phyloP scores from a whole-genome alignment of 805 yeast species.

The Blastobotrys attinorum region DNA sequence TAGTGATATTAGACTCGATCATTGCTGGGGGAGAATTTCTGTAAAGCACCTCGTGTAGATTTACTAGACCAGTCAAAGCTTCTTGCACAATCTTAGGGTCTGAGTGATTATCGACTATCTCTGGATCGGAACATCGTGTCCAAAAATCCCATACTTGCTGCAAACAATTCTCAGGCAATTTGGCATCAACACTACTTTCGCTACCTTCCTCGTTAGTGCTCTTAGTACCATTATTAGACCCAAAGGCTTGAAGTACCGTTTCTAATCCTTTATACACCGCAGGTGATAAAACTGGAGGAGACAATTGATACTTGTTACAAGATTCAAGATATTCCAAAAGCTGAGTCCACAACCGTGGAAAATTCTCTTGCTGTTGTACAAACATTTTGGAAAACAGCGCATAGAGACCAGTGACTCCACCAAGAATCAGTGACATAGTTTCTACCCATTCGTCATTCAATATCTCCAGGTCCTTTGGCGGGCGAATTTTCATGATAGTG shows the following conservation, averaged over 20 bases:
- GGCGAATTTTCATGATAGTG: constrained; percentile 23
- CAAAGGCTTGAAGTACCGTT: constrained; percentile 36
- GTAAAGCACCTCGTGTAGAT: constrained; percentile 45
- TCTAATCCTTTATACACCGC: constrained; percentile 48
- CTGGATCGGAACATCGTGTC: constrained; percentile 33
- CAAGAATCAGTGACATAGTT: constrained; percentile 50
- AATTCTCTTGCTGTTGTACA: constrained; percentile 23
- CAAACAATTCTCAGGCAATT: constrained; percentile 11
- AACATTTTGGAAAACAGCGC: constrained; percentile 39
- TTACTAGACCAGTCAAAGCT: constrained; percentile 47
- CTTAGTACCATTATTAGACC: no score
- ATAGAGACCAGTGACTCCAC: constrained; percentile 60
- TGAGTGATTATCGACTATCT: constrained; percentile 25
- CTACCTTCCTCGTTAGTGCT: no score
- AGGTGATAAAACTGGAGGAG: constrained; percentile 44
- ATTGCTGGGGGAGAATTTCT: no score
- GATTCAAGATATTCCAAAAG: constrained; percentile 47
- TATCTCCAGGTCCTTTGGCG: constrained; percentile 18
- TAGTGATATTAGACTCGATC: constrained; percentile 24
- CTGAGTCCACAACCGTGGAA: constrained; percentile 45
- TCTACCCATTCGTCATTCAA: constrained; percentile 44
- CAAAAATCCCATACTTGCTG: constrained; percentile 30
- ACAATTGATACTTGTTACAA: no score
- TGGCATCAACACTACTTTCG: no score
- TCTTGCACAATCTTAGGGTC: constrained; percentile 41